Evolutionary conservation across 2,329 filamentous ascomycete species (phyloP).

Genomic region (Hypoxylon sp.): DNA sequence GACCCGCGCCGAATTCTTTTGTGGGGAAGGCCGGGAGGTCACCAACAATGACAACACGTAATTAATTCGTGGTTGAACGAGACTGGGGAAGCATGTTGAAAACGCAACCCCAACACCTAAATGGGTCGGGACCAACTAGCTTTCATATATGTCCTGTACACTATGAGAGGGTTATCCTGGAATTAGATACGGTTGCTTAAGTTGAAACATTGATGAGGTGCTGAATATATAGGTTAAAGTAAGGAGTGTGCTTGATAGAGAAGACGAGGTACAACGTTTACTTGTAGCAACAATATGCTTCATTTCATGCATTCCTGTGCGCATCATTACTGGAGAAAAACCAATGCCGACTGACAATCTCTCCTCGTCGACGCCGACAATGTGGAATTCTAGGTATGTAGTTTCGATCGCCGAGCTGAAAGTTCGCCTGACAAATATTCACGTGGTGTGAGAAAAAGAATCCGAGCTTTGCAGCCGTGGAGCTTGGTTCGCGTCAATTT

Average conservation of each 20-base stretch:
- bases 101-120: constrained; percentile 28
- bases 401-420: constrained; percentile 31
- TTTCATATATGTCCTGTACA: neutral
- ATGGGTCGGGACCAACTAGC: constrained; percentile 17
- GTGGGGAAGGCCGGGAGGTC: constrained; percentile 30
- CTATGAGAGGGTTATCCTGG: neutral
- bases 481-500: constrained; percentile 37
- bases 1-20: neutral
- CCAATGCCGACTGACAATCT: neutral
- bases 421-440: constrained; percentile 18
- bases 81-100: constrained; percentile 4
- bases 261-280: neutral
- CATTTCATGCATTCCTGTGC: neutral
- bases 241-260: constrained; percentile 4
- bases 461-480: constrained; percentile 13
- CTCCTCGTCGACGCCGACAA: constrained; percentile 1
- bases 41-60: constrained; percentile 14
- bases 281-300: neutral
- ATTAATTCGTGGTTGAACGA: constrained; percentile 16
- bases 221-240: constrained; percentile 8
- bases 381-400: constrained; percentile 5
- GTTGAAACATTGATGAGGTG: constrained; percentile 20
- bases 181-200: constrained; percentile 16
- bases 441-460: constrained; percentile 28
- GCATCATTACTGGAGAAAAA: neutral